Conservation (phyloP, 1,139 yeast species). For the Kodamaea suecica region DNA sequence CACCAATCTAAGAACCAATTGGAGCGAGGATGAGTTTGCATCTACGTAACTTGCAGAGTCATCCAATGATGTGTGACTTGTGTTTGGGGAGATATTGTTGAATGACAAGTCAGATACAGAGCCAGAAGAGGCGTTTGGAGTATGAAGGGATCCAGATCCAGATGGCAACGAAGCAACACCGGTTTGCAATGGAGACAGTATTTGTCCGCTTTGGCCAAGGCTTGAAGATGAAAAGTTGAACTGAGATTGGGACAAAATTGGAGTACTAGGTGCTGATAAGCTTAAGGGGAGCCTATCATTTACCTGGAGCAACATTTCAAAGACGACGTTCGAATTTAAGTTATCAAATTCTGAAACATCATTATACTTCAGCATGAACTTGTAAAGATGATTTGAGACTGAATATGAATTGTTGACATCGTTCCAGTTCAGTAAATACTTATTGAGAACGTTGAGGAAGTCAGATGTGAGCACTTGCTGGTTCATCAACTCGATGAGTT, state of each 20-base stretch:
- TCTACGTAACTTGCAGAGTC: constrained; percentile 3
- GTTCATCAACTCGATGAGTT: constrained; percentile 34
- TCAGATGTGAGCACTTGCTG: constrained; percentile 31
- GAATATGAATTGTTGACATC: constrained; percentile 14
- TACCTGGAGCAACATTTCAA: constrained; percentile 37
- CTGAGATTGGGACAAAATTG: constrained; percentile 26
- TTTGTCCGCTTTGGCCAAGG: neutral
- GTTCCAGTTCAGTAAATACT: constrained; percentile 29
- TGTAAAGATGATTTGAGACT: constrained; percentile 16
- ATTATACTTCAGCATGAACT: constrained; percentile 23
- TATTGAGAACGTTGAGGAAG: constrained; percentile 26
- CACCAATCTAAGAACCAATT: constrained; percentile 29
- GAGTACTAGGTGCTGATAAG: constrained; percentile 46
- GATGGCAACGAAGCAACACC: neutral
- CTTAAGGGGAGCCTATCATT: constrained; percentile 45
- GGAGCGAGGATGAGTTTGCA: constrained; percentile 26
- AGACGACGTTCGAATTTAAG: constrained; percentile 29
- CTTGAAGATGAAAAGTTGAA: constrained; percentile 9
- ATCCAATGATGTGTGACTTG: constrained; percentile 2
- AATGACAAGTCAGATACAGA: constrained; percentile 7
- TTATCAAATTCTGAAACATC: constrained; percentile 33
- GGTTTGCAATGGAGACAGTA: neutral
- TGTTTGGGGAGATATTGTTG: constrained; percentile 2
- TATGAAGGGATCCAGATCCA: neutral
- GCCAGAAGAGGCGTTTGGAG: neutral